Evolutionary conservation across 1,284 basidiomycete genomes (phyloP), one percentile per base, ranked within the genome.

Genomic region (Marasmius oreades): DNA sequence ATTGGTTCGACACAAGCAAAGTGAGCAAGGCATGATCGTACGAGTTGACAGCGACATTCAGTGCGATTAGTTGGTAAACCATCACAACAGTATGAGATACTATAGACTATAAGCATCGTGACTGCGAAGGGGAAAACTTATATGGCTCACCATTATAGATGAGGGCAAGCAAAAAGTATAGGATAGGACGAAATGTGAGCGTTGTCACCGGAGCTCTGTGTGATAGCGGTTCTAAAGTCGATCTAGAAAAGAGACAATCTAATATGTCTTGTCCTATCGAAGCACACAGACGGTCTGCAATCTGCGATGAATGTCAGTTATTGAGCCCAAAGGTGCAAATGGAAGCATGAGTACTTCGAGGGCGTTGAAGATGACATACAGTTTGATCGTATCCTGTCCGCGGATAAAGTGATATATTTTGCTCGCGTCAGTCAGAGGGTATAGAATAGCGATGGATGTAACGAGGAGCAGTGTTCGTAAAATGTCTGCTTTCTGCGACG

Each of bases 321-420:
- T 22, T 51, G 39, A 48, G 52, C 1, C 50, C 2, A 23, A 22
- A 51, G 51, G 26, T 42, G 20, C 23, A 52, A 16, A 18, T 57
- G 34, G 39, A 45, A 55, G 55, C 51, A 48, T 44, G 61, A 79
- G 53, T 71, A 94, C 94, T 81, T 97, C 95, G 14, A 98, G 79
- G 8, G 94, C 96, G 70, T 98, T 99, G 77, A 98, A 99, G 59
- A 99, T 98, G 60, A 99, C 97, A 75, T 98, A 98, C 55, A 99
- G 77, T 76, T 99, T 99, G 77, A 99, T 95, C 2, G 93, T 96
- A 66, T 98, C 95, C 73, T 99, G 97, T 0, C 96, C 97, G n/a
- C 97, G 86, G 53, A 99, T 98, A 18, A 90, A 92, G 68, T 99
- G 97, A 66, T 99, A 99, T 70, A 99, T 97, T 74, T 97, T 97